Conservation (phyloP, 1,284 basidiomycete genomes). For the Sphagnurus paluster region DNA sequence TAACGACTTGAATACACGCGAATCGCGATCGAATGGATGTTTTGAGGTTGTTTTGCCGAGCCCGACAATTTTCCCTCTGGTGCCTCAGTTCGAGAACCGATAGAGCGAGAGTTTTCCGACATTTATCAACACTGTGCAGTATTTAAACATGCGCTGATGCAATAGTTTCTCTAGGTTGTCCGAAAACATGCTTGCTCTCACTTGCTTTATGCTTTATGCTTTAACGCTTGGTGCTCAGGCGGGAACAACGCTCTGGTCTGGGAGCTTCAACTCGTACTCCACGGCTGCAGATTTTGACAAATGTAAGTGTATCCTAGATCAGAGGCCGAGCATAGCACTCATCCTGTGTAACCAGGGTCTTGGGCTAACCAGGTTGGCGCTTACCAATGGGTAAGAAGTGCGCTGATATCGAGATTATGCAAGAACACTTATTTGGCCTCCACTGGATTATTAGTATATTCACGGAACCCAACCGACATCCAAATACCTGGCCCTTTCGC, state of each 20-base stretch:
- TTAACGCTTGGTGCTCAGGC: conserved; percentile 38
- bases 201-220: conserved; percentile 29
- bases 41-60: conserved; percentile 27
- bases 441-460: conserved; percentile 51
- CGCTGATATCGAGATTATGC: too few relatives aligned
- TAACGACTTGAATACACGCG: conserved; percentile 8
- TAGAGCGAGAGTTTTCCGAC: conserved; percentile 35
- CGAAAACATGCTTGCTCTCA: conserved; percentile 17
- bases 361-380: conserved; percentile 56
- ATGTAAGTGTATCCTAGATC: conserved; percentile 33
- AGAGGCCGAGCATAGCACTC: neutral
- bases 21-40: neutral
- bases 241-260: conserved; percentile 54
- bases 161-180: neutral
- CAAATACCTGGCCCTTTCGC: conserved; percentile 51
- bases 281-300: conserved; percentile 52
- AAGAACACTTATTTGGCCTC: neutral
- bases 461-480: conserved; percentile 55
- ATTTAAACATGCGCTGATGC: conserved; percentile 9
- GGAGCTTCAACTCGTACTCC: conserved; percentile 50
- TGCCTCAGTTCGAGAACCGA: conserved; percentile 20
- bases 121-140: conserved; percentile 24
- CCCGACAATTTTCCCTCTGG: conserved; percentile 36
- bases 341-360: conserved; percentile 41
- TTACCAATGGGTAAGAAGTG: conserved; percentile 56